phyloP scores from a whole-genome alignment of 2,329 filamentous ascomycete genomes.

The Trichophyton simii region DNA sequence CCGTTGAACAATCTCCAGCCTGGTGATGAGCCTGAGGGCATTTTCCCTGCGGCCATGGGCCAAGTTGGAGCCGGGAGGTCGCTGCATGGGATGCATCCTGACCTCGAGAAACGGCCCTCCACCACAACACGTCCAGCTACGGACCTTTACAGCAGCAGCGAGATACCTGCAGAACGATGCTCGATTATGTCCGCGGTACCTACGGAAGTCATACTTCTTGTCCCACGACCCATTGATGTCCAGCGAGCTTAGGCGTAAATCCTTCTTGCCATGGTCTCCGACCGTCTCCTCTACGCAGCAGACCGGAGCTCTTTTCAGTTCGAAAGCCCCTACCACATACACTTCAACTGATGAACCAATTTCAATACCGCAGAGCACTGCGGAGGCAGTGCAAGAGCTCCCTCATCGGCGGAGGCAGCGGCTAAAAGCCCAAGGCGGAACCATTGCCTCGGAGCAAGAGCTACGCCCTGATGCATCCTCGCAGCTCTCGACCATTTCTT shows the following conservation, averaged over 20 bases:
- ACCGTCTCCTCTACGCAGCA: slow-evolving; percentile 17
- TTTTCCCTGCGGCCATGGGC: slow-evolving; percentile 23
- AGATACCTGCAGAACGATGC: slow-evolving; percentile 21
- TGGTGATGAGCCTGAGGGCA: slow-evolving; percentile 26
- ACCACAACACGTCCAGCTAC: slow-evolving; percentile 15
- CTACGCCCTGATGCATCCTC: slow-evolving; percentile 50
- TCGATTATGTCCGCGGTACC: slow-evolving; percentile 17
- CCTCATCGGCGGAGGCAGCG: slow-evolving; percentile 34
- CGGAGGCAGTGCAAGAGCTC: slow-evolving; percentile 20
- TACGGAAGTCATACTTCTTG: slow-evolving; percentile 32
- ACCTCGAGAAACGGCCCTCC: slow-evolving; percentile 16
- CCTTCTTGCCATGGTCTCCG: slow-evolving; percentile 15
- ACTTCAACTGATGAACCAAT: background rate
- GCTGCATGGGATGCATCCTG: slow-evolving; percentile 26
- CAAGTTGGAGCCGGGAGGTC: slow-evolving; percentile 20
- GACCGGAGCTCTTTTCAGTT: slow-evolving; percentile 15
- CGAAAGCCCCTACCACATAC: slow-evolving; percentile 8
- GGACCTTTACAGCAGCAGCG: slow-evolving; percentile 23
- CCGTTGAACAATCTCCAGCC: slow-evolving; percentile 4
- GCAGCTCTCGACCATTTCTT: slow-evolving; percentile 45
- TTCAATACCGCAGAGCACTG: background rate
- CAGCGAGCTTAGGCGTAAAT: slow-evolving; percentile 15
- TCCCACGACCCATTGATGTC: slow-evolving; percentile 18
- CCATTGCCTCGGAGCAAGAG: slow-evolving; percentile 19
- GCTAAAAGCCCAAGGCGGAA: slow-evolving; percentile 24